A percentile compares a stretch with the other conserved stretches of the same genome.
Evolutionary conservation across 306 rosid genomes (phyloP).

Genomic region (Fagus sylvatica): DNA sequence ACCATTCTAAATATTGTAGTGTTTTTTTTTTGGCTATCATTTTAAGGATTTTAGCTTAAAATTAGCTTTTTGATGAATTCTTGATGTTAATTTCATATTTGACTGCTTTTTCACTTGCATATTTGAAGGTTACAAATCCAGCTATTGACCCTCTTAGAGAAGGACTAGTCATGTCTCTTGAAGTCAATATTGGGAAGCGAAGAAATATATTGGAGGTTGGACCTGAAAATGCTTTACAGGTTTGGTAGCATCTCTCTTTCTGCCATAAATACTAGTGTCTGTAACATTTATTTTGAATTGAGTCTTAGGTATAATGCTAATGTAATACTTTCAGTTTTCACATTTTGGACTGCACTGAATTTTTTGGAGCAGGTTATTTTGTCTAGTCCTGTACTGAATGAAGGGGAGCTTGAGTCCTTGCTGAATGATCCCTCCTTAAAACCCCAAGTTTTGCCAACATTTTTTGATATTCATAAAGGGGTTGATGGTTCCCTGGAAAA

Average conservation of each 20-base stretch:
- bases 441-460: constrained; percentile 75
- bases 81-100: constrained; percentile 1
- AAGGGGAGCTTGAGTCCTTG: constrained; percentile 87
- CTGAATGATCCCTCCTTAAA: constrained; percentile 71
- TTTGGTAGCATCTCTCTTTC: constrained; percentile 30
- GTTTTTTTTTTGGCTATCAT: background rate
- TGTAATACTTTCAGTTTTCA: background rate
- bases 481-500: constrained; percentile 91
- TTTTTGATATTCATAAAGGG: constrained; percentile 88
- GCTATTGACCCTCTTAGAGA: constrained; percentile 99
- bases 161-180: constrained; percentile 99
- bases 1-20: background rate
- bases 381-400: constrained; percentile 92
- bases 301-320: background rate
- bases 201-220: constrained; percentile 88
- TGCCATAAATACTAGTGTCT: constrained; percentile 18
- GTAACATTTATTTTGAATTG: constrained; percentile 18
- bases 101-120: constrained; percentile 7
- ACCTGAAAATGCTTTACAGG: constrained; percentile 97
- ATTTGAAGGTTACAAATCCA: constrained; percentile 90
- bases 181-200: constrained; percentile 90
- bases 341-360: constrained; percentile 19
- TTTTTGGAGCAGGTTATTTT: constrained; percentile 68
- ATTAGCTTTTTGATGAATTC: background rate
- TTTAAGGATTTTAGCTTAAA: background rate